phyloP scores from a whole-genome alignment of 1,284 basidiomycete species.

The Golubevia pallescens region DNA sequence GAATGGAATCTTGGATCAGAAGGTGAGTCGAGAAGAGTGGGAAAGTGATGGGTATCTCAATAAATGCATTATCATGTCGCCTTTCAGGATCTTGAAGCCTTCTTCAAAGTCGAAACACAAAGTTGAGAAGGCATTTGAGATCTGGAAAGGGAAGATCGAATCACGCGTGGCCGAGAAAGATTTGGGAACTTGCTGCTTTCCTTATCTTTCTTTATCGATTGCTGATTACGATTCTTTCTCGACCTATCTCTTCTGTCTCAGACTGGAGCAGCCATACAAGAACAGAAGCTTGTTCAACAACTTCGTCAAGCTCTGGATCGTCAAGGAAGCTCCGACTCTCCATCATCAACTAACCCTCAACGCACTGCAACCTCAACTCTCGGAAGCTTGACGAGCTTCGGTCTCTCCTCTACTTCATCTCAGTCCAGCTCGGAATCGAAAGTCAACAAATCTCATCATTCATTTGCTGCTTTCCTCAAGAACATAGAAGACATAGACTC shows the following conservation, averaged over 20 bases:
- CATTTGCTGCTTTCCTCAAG: constrained; percentile 9
- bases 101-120: too few relatives aligned
- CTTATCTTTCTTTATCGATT: too few relatives aligned
- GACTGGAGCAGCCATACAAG: constrained; percentile 86
- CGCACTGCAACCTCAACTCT: constrained; percentile 21
- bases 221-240: too few relatives aligned
- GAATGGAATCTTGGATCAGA: constrained; percentile 88
- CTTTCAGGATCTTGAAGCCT: too few relatives aligned
- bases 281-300: constrained; percentile 73
- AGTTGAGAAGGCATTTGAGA: too few relatives aligned
- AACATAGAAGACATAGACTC: constrained; percentile 9
- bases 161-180: too few relatives aligned
- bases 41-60: too few relatives aligned
- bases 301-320: constrained; percentile 67
- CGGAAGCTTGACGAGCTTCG: not conserved
- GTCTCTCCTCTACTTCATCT: constrained; percentile 8
- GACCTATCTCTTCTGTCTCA: constrained; percentile 54
- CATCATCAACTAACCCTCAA: constrained; percentile 1
- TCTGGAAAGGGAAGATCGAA: too few relatives aligned
- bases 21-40: too few relatives aligned
- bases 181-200: too few relatives aligned
- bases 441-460: not conserved
- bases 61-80: too few relatives aligned
- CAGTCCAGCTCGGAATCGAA: not conserved
- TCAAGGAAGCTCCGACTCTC: constrained; percentile 16